These are phyloP conservation scores for Leccinellum albellum DNA, from an alignment of 768 basidiomycete species.

Conservation along the genomic window DNA sequence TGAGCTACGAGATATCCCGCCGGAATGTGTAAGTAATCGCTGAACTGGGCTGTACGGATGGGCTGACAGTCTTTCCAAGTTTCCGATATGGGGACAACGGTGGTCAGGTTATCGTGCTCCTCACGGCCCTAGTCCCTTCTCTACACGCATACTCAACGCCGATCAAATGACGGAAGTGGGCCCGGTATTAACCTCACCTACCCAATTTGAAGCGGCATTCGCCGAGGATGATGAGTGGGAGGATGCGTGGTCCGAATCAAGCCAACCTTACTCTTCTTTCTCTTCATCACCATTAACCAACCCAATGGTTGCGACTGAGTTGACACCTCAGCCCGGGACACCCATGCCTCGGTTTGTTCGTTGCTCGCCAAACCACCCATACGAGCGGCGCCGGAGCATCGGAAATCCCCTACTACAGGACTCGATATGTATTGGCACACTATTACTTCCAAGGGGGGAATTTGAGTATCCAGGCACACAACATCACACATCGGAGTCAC, in stretches of 20 bases:
- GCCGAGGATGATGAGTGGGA: conserved; percentile 20
- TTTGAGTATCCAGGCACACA: background rate
- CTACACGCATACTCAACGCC: conserved; percentile 16
- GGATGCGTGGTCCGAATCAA: conserved; percentile 12
- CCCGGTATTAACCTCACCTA: conserved; percentile 17
- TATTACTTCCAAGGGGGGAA: background rate
- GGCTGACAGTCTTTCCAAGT: conserved; percentile 17
- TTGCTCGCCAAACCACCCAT: background rate
- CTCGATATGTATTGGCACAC: background rate
- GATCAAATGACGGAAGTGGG: conserved; percentile 22
- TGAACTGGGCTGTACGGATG: background rate
- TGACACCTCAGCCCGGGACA: background rate
- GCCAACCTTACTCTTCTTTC: conserved; percentile 5
- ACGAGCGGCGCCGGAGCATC: background rate
- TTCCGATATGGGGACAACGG: conserved; percentile 33
- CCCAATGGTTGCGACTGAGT: conserved; percentile 1
- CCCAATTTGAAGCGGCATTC: conserved; percentile 17
- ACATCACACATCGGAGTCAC: background rate
- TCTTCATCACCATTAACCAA: conserved; percentile 9
- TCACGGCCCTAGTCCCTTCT: conserved; percentile 26
- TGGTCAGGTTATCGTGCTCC: conserved; percentile 24
- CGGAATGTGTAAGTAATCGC: conserved; percentile 23
- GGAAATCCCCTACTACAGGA: conserved; percentile 1
- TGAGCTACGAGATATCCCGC: conserved; percentile 30
- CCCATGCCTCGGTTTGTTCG: background rate